Evolutionary conservation across 345 rosid genomes (phyloP).

Genomic region (Sisymbrium altissimum): DNA sequence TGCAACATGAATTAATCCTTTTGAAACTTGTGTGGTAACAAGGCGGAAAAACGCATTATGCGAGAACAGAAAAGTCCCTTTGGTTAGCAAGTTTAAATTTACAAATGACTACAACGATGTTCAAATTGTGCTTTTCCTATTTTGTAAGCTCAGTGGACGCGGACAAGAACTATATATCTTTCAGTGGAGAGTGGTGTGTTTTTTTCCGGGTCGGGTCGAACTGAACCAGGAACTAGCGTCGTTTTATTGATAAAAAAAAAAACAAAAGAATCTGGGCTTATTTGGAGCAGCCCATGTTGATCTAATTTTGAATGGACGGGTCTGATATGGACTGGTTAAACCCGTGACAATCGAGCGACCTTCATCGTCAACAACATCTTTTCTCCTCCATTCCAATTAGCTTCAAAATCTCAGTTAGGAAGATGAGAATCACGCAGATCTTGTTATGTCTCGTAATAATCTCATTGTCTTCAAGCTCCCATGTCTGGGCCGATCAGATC

Average conservation of each 20-base stretch:
- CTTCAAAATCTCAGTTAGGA: neutral
- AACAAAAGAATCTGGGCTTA: too few species aligned
- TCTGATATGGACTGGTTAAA: neutral
- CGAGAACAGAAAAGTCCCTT: neutral
- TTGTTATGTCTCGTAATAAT: constrained; percentile 29
- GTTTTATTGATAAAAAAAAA: too few species aligned
- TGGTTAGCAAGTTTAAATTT: neutral
- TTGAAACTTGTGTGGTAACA: neutral
- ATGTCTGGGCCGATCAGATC: constrained; percentile 59
- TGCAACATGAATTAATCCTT: neutral
- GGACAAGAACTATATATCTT: too few species aligned
- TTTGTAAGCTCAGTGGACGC: too few species aligned
- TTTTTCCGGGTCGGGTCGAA: too few species aligned
- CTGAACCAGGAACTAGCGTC: too few species aligned
- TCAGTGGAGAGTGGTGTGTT: too few species aligned
- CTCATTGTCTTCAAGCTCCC: constrained; percentile 21
- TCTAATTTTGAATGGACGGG: too few species aligned
- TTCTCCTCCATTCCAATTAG: neutral
- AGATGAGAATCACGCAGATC: constrained; percentile 22
- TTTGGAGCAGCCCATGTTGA: neutral
- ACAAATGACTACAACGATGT: too few species aligned
- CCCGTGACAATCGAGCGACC: neutral
- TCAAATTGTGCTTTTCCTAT: neutral
- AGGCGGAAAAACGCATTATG: neutral
- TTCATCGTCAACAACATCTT: neutral